Conservation (phyloP, 2,329 filamentous ascomycete species). For the Neospermospora avenae region DNA sequence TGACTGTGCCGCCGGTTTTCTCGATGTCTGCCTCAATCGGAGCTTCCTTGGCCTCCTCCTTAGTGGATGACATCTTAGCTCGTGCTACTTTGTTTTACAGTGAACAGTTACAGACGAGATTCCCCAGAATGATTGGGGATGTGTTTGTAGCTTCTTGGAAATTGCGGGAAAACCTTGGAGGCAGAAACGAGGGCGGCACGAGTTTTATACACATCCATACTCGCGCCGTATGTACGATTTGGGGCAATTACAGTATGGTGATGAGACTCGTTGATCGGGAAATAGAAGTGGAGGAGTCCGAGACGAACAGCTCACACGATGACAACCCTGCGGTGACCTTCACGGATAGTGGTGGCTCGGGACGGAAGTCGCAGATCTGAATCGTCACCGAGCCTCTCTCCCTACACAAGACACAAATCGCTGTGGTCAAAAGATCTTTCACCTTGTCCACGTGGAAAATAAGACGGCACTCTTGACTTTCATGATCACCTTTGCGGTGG, state of each 20-base stretch:
- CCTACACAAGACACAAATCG: neutral
- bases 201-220: neutral
- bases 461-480: neutral
- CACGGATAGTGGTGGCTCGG: neutral
- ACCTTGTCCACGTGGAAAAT: neutral
- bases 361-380: neutral
- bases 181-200: neutral
- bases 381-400: neutral
- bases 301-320: neutral
- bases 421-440: neutral
- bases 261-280: neutral
- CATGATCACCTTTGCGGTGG: neutral
- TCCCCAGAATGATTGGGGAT: neutral
- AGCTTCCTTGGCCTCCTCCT: neutral
- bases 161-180: neutral
- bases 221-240: neutral
- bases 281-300: constrained; percentile 3
- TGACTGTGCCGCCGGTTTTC: neutral
- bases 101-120: neutral
- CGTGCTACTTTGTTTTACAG: too few relatives aligned
- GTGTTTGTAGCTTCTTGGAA: neutral
- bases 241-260: neutral
- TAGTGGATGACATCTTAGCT: neutral
- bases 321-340: neutral
- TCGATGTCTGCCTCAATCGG: neutral